phyloP scores from a whole-genome alignment of 495 filamentous ascomycete genomes.

The Penicillium ucsense region DNA sequence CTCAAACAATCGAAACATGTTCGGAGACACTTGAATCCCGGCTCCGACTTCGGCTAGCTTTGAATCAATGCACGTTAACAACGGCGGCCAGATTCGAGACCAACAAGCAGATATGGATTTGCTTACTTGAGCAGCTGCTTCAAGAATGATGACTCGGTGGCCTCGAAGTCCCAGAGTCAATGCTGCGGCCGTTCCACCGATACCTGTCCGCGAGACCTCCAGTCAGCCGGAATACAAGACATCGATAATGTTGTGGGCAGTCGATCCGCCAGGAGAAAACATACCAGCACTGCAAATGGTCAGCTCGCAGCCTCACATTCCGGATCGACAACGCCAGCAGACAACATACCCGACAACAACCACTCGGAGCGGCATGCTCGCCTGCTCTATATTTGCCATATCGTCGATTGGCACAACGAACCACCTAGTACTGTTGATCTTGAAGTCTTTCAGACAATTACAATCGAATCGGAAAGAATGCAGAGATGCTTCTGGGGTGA shows the following conservation, averaged over 20 bases:
- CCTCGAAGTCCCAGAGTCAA: conserved; percentile 49
- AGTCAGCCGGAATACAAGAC: no score
- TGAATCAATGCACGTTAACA: neutral
- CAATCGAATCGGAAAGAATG: no score
- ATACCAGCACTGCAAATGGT: conserved; percentile 26
- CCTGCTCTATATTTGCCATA: conserved; percentile 4
- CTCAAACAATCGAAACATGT: conserved; percentile 64
- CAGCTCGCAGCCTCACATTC: conserved; percentile 1
- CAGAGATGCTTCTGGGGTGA: no score
- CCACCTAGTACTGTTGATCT: no score
- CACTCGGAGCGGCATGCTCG: conserved; percentile 21
- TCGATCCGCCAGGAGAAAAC: neutral
- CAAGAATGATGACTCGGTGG: conserved; percentile 29
- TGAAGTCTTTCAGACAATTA: no score
- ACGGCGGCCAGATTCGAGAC: neutral
- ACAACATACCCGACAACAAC: conserved; percentile 26
- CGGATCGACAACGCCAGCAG: neutral
- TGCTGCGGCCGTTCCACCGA: conserved; percentile 57
- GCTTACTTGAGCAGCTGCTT: conserved; percentile 29
- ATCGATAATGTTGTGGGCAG: no score
- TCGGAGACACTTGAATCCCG: conserved; percentile 71
- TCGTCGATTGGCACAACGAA: no score
- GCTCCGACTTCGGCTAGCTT: conserved; percentile 57
- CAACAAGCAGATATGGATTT: neutral
- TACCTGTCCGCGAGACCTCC: conserved; percentile 28